Base-by-base conservation (phyloP, 208 protist species). In the Trypanosoma melophagium region DNA sequence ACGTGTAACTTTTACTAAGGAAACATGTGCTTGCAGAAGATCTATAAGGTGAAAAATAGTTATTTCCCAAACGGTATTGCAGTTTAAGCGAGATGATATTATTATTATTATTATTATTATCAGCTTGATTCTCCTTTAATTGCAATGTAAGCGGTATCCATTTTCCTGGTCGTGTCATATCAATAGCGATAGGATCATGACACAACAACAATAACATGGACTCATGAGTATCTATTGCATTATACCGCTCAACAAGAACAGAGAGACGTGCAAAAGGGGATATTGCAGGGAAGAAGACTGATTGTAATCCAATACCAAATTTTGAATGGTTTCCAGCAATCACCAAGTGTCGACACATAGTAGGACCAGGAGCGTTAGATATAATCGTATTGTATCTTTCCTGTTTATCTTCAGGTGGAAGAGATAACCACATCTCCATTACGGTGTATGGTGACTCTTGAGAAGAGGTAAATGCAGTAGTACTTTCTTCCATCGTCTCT, bases 401-500 rank as follows among this genome's bases (percentile, higher is more conserved):
- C 10, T 25, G 14, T 16, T 55, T 19, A 16, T 19, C 16, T 25
- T 24, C 25, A 52, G n/a, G 7, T 44, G 52, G 54, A 9, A 53
- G 52, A 14, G 64, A 3, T 24, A 69, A 54, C 52, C 64, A 69
- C 38, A 69, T 10, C 28, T 69, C 54, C 21, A 53, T 41, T 54
- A 69, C n/a, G 1, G 35, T 25, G n/a, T 50, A 9, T 38, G 50
- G n/a, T 19, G 13, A 22, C 13, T 62, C 16, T 7, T 50, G 13
- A 13, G 9, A 3, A 10, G 16, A n/a, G 10, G 13, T n/a, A n/a
- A 10, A 47, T 47, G 3, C 42, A n/a, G 9, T 7, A 14, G 40
- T 47, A n/a, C 16, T 51, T 25, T 22, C 3, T 17, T 62, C 41
- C 2, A 61, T 52, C 14, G 8, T 24, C 3, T 61, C 52, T 40